phyloP scores from a whole-genome alignment of 73 alveolate genomes.

The Paramecium bursaria region DNA sequence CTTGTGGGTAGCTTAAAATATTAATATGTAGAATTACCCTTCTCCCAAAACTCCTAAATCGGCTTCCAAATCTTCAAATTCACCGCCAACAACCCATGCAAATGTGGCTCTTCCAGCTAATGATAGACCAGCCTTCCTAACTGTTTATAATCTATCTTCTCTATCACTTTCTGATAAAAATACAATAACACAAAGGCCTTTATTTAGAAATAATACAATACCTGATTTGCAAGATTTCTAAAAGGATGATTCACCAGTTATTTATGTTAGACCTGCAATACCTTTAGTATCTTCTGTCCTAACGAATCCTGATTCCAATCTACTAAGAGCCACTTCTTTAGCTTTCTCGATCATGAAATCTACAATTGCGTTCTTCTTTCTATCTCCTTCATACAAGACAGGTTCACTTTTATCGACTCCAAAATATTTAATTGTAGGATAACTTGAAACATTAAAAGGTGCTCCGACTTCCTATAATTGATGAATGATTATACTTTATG shows the following conservation, averaged over 20 bases:
- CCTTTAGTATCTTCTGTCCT: background rate
- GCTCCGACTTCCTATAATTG: slow-evolving; percentile 70
- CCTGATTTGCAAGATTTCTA: slow-evolving; percentile 26
- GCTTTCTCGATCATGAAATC: slow-evolving; percentile 79
- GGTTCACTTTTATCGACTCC: slow-evolving; percentile 83
- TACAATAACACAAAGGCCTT: slow-evolving; percentile 40
- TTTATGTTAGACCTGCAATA: background rate
- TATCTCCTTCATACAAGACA: slow-evolving; percentile 76
- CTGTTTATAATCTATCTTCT: background rate
- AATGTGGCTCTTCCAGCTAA: slow-evolving; percentile 48
- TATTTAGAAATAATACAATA: background rate
- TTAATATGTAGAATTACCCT: background rate
- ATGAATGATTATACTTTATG: slow-evolving; percentile 24
- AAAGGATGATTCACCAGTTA: background rate
- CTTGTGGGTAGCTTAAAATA: slow-evolving; percentile 33
- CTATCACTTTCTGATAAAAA: slow-evolving; percentile 20
- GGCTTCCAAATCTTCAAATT: slow-evolving; percentile 53
- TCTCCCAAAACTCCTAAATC: slow-evolving; percentile 43
- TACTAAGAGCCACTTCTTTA: slow-evolving; percentile 74
- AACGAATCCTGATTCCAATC: slow-evolving; percentile 83
- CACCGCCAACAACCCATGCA: slow-evolving; percentile 37
- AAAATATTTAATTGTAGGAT: slow-evolving; percentile 90
- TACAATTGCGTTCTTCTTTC: slow-evolving; percentile 84
- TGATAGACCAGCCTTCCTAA: background rate
- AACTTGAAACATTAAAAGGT: slow-evolving; percentile 82